A percentile compares a stretch with the other conserved stretches of the same genome.
These are phyloP conservation scores for Leishmania braziliensis DNA, from an alignment of 208 protist genomes.

Conservation along the genomic window DNA sequence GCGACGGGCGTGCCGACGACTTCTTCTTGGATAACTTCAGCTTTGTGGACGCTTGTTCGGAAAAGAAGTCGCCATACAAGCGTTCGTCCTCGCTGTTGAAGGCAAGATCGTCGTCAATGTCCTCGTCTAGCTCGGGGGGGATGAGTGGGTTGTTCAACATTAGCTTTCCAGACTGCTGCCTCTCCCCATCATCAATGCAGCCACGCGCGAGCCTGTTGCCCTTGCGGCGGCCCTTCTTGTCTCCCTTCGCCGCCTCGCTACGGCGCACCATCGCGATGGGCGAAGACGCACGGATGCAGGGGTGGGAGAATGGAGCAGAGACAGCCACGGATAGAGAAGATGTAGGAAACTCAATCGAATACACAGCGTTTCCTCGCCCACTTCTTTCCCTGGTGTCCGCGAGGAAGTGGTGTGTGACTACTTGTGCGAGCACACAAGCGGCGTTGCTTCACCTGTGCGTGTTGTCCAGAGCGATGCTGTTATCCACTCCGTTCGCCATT, in stretches of 20 bases:
- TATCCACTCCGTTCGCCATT: neutral
- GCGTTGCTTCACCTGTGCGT: neutral
- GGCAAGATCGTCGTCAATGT: conserved; percentile 91
- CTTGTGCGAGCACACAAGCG: neutral
- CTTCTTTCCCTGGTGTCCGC: neutral
- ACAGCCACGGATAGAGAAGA: neutral
- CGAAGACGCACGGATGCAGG: neutral
- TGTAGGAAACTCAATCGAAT: neutral
- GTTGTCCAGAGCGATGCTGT: neutral
- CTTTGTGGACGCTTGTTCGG: conserved; percentile 23
- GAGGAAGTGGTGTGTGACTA: neutral
- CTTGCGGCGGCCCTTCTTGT: conserved; percentile 15
- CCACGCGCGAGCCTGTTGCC: conserved; percentile 5
- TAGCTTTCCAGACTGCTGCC: conserved; percentile 64
- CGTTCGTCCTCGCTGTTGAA: conserved; percentile 91
- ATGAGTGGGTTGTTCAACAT: conserved; percentile 86
- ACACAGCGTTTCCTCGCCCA: neutral
- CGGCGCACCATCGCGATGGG: conserved; percentile 12
- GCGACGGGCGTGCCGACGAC: conserved; percentile 2
- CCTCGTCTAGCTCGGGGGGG: conserved; percentile 84
- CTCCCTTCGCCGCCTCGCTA: conserved; percentile 9
- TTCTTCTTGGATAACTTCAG: conserved; percentile 38
- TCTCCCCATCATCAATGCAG: conserved; percentile 31
- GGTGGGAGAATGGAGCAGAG: neutral
- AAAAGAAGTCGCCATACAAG: conserved; percentile 88